Base-by-base conservation (phyloP, 2,329 filamentous ascomycete species). In the Dactylellina haptotyla region DNA sequence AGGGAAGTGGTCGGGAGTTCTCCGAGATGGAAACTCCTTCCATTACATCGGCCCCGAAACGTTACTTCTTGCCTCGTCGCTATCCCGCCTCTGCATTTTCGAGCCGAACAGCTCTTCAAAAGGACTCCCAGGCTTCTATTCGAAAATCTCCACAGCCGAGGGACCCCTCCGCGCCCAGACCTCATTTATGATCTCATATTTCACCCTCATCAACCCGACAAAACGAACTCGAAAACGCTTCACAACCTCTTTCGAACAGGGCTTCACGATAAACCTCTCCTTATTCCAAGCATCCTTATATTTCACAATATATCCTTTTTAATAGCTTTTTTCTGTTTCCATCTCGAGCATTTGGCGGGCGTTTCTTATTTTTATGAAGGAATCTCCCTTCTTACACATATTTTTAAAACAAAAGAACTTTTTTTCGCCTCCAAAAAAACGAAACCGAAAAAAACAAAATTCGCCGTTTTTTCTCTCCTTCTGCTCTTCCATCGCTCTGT, bases 341-440 rank as follows among this genome's bases (percentile, higher is more conserved):
- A 32, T 30, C 34, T 66, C 61, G 25, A 73, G 69, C 69, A 73
- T 73, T 73, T 73, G 69, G 69, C 69, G 69, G 69, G 69, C 69
- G 69, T 73, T 64, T 9, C 25, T 58, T 34, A 10, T 51, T 25
- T 66, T 32, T 39, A n/a, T 26, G 48, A 23, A 23, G 20, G 14
- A 12, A 48, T 32, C 34, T 43, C 23, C 26, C 32, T 45, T 16
- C 18, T 51, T 58, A 23, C 32, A 50, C 32, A 18, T 46, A 14
- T 41, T 48, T 54, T 72, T 26, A 39, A 39, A 50, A 34, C 16
- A 18, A 57, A 57, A 57, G 30, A 25, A 37, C 12, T 34, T n/a
- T 66, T 16, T 51, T 9, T 16, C 14, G 18, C 61, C 53, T 46
- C 32, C 39, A 18, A 43, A 59, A 59, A 67, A 25, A 46, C 32